A percentile compares a stretch with the other conserved stretches of the same genome.
Evolutionary conservation across 176 grass and related monocot genomes (phyloP).

Genomic region (Carex myosuroides): DNA sequence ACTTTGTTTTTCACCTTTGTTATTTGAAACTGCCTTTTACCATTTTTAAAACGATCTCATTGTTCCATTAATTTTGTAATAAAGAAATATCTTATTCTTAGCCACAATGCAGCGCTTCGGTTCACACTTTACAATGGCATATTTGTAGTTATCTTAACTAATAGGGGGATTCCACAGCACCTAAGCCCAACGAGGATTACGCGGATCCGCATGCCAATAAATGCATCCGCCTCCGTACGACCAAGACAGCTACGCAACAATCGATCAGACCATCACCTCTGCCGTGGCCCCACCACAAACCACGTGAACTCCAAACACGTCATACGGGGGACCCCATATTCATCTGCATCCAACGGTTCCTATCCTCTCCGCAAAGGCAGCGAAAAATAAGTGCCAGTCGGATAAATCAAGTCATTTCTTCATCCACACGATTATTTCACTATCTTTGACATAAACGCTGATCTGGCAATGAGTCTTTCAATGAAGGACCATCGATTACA

Average conservation of each 20-base stretch:
- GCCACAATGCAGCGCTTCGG: neutral
- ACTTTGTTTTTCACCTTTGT: neutral
- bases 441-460: neutral
- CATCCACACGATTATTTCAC: neutral
- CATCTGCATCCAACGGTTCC: slow-evolving; percentile 5
- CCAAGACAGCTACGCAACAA: slow-evolving; percentile 19
- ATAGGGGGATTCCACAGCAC: neutral
- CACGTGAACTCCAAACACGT: neutral
- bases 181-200: neutral
- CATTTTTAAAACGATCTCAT: neutral
- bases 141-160: neutral
- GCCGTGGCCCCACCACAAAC: neutral
- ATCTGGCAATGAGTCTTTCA: neutral
- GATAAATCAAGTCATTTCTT: neutral
- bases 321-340: neutral
- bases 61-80: neutral
- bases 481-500: neutral
- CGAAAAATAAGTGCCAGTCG: neutral
- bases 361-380: neutral
- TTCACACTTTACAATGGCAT: neutral
- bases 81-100: neutral
- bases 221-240: slow-evolving; percentile 25
- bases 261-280: neutral
- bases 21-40: neutral
- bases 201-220: slow-evolving; percentile 21